These are phyloP conservation scores for Ambispora gerdemannii DNA, from an alignment of 192 early-diverging fungal genomes.

Conservation along the genomic window DNA sequence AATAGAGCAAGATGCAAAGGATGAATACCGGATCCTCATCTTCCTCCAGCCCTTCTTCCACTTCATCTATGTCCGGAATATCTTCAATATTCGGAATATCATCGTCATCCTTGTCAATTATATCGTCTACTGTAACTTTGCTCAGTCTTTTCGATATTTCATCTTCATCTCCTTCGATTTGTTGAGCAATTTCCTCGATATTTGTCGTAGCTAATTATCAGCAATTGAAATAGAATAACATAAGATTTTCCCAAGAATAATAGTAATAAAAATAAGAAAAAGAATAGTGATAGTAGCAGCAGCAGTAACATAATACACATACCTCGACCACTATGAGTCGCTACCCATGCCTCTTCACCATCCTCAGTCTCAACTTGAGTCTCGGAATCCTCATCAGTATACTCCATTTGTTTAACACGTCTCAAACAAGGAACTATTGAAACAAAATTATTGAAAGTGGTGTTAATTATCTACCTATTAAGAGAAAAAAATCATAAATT, in stretches of 20 bases:
- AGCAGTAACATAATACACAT: constrained; percentile 1
- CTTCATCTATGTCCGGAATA: constrained; percentile 84
- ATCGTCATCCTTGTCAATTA: constrained; percentile 55
- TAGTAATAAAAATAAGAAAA: not conserved
- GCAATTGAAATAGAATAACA: not conserved
- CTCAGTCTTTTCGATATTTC: constrained; percentile 38
- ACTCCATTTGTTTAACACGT: constrained; percentile 79
- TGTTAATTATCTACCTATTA: too few species aligned
- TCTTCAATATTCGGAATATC: constrained; percentile 86
- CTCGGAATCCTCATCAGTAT: constrained; percentile 59
- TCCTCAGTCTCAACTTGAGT: constrained; percentile 61
- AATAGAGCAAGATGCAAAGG: too few species aligned
- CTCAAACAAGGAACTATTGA: constrained; percentile 80
- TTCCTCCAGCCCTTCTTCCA: constrained; percentile 65
- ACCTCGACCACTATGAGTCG: constrained; percentile 72
- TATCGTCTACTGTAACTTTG: constrained; percentile 31
- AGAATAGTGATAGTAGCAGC: not conserved
- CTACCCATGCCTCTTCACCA: constrained; percentile 79
- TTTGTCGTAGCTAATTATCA: constrained; percentile 35
- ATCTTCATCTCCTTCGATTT: constrained; percentile 58
- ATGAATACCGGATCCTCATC: constrained; percentile 69
- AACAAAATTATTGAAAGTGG: too few species aligned
- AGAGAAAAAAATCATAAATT: constrained; percentile 2
- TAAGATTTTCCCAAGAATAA: not conserved
- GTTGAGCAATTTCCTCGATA: constrained; percentile 60